Conservation (phyloP, 345 rosid genomes). For the Brassica nigra region DNA sequence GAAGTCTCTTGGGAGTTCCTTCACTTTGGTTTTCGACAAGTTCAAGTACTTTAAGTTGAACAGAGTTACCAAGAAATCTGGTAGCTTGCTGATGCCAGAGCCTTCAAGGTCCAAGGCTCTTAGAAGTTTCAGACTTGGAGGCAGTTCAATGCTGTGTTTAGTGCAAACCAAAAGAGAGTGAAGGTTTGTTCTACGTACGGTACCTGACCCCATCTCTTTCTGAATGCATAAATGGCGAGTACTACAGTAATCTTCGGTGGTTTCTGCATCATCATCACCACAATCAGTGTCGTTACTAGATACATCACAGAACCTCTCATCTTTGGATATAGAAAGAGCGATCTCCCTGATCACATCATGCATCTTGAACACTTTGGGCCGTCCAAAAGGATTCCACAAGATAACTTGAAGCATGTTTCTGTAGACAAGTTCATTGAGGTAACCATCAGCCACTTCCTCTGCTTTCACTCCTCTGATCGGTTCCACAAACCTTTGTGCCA, state of each 20-base stretch:
- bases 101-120: constrained; percentile 45
- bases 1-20: constrained; percentile 40
- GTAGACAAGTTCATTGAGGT: constrained; percentile 42
- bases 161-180: constrained; percentile 43
- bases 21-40: constrained; percentile 39
- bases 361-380: constrained; percentile 42
- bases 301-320: constrained; percentile 36
- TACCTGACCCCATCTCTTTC: constrained; percentile 13
- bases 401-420: constrained; percentile 49
- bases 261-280: constrained; percentile 24
- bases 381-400: constrained; percentile 34
- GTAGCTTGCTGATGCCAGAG: constrained; percentile 35
- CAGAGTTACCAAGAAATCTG: constrained; percentile 26
- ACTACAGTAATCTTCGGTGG: background rate
- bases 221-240: constrained; percentile 42
- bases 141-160: background rate
- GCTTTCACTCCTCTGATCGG: constrained; percentile 24
- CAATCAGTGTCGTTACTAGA: constrained; percentile 6
- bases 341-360: constrained; percentile 50
- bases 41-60: constrained; percentile 50
- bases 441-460: constrained; percentile 44
- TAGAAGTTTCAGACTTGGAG: constrained; percentile 28
- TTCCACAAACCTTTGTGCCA: constrained; percentile 45
- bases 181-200: constrained; percentile 20
- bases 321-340: constrained; percentile 41